phyloP scores from a whole-genome alignment of 805 yeast genomes.

The Saccharomycopsis sp. region DNA sequence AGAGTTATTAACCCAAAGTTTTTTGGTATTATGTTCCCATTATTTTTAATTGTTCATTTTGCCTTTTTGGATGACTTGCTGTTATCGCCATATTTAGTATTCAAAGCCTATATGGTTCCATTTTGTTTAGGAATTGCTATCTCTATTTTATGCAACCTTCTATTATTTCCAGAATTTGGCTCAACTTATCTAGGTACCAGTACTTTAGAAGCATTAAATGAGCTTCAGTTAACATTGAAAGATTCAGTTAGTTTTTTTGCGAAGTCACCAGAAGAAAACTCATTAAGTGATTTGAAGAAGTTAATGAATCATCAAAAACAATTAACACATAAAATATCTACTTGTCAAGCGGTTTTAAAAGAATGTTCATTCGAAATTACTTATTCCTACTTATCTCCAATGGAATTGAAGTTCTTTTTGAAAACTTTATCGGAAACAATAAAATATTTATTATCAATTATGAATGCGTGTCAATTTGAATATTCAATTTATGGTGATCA shows the following conservation, averaged over 20 bases:
- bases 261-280: slow-evolving; percentile 9
- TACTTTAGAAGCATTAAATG: slow-evolving; percentile 30
- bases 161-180: slow-evolving; percentile 42
- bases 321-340: slow-evolving; percentile 26
- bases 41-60: slow-evolving; percentile 42
- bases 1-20: slow-evolving; percentile 36
- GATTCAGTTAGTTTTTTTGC: slow-evolving; percentile 31
- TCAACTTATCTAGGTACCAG: slow-evolving; percentile 37
- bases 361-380: slow-evolving; percentile 42
- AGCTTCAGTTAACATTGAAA: slow-evolving; percentile 30
- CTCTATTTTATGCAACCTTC: slow-evolving; percentile 32
- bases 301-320: slow-evolving; percentile 26
- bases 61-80: slow-evolving; percentile 30
- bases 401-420: slow-evolving; percentile 28
- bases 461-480: slow-evolving; percentile 39
- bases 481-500: slow-evolving; percentile 25
- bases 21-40: slow-evolving; percentile 36
- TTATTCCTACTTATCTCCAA: slow-evolving; percentile 36
- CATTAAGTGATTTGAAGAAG: slow-evolving; percentile 22
- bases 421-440: slow-evolving; percentile 25
- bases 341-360: slow-evolving; percentile 30
- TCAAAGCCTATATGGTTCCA: slow-evolving; percentile 31
- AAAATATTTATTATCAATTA: slow-evolving; percentile 30
- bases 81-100: slow-evolving; percentile 25
- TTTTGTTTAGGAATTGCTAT: slow-evolving; percentile 36